A percentile compares a stretch with the other conserved stretches of the same genome.
Evolutionary conservation across 2,329 filamentous ascomycete species (phyloP).

Genomic region (Neonectria magnoliae): DNA sequence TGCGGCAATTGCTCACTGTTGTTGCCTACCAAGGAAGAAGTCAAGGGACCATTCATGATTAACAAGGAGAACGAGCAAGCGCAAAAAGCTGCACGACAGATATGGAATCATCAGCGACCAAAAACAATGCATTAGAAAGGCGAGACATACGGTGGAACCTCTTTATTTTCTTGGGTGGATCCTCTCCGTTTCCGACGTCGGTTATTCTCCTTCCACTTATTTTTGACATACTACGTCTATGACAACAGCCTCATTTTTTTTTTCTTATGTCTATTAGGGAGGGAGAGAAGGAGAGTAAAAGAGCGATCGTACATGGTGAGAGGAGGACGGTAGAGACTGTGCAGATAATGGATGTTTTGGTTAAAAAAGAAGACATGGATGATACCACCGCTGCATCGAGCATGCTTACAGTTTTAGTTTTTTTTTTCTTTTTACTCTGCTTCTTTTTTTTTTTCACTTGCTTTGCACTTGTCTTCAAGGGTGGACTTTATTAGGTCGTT

Average conservation of each 20-base stretch:
- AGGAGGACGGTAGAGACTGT: slow-evolving; percentile 29
- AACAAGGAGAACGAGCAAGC: slow-evolving; percentile 38
- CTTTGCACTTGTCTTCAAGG: slow-evolving; percentile 30
- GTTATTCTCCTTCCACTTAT: slow-evolving; percentile 37
- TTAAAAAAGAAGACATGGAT: slow-evolving; percentile 50
- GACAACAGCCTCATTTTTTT: slow-evolving; percentile 35
- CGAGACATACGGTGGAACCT: slow-evolving; percentile 39
- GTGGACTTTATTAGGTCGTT: slow-evolving; percentile 14
- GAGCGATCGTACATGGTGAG: neutral
- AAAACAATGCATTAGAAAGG: slow-evolving; percentile 44
- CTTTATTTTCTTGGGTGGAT: slow-evolving; percentile 26
- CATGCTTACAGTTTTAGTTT: slow-evolving; percentile 47
- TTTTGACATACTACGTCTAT: slow-evolving; percentile 36
- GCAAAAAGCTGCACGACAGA: slow-evolving; percentile 39
- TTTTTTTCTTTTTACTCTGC: slow-evolving; percentile 39
- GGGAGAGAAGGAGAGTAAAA: slow-evolving; percentile 14
- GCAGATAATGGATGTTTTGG: slow-evolving; percentile 43
- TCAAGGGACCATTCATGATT: slow-evolving; percentile 35
- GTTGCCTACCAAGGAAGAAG: slow-evolving; percentile 33
- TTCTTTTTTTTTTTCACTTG: slow-evolving; percentile 13
- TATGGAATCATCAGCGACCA: slow-evolving; percentile 37
- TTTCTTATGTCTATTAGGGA: slow-evolving; percentile 35
- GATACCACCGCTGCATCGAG: slow-evolving; percentile 55
- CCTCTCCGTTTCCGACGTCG: slow-evolving; percentile 24
- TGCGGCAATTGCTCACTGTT: slow-evolving; percentile 33